phyloP scores from a whole-genome alignment of 164 flowering plant genomes.

The Kalanchoe fedtschenkoi region DNA sequence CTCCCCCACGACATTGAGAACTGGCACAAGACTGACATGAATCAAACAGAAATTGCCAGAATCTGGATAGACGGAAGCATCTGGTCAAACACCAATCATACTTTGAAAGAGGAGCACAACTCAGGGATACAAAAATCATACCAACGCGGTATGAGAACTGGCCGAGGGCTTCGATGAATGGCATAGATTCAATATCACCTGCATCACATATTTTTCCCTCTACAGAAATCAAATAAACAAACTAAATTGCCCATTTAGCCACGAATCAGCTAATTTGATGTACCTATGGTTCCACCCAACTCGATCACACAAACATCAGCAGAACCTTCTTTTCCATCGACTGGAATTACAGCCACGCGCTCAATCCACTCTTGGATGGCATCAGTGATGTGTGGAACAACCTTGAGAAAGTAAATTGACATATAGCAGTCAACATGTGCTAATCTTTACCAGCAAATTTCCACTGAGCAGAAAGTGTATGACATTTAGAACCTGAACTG shows the following conservation, averaged over 20 bases:
- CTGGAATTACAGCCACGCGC: slow-evolving; percentile 55
- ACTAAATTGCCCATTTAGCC: not conserved
- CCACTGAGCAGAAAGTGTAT: not conserved
- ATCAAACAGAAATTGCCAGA: slow-evolving; percentile 83
- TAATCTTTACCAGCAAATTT: not conserved
- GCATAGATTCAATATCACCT: slow-evolving; percentile 98
- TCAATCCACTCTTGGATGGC: slow-evolving; percentile 97
- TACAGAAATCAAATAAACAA: not conserved
- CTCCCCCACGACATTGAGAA: slow-evolving; percentile 85
- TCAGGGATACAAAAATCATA: slow-evolving; percentile 12
- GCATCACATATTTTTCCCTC: slow-evolving; percentile 12
- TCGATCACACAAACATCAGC: slow-evolving; percentile 76
- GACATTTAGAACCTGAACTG: slow-evolving; percentile 65
- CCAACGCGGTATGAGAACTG: slow-evolving; percentile 93
- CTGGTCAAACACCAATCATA: not conserved
- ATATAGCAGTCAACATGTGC: not conserved
- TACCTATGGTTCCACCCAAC: slow-evolving; percentile 77
- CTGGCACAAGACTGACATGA: slow-evolving; percentile 97
- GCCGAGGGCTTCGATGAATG: slow-evolving; percentile 84
- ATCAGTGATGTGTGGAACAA: slow-evolving; percentile 90
- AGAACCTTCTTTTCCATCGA: slow-evolving; percentile 55
- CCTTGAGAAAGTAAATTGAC: slow-evolving; percentile 24
- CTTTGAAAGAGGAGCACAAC: not conserved
- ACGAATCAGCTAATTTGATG: not conserved
- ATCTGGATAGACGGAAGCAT: slow-evolving; percentile 30